Evolutionary conservation across 495 filamentous ascomycete species (phyloP), one percentile per base, ranked within the genome.

Genomic region (Xylaria flabelliformis): DNA sequence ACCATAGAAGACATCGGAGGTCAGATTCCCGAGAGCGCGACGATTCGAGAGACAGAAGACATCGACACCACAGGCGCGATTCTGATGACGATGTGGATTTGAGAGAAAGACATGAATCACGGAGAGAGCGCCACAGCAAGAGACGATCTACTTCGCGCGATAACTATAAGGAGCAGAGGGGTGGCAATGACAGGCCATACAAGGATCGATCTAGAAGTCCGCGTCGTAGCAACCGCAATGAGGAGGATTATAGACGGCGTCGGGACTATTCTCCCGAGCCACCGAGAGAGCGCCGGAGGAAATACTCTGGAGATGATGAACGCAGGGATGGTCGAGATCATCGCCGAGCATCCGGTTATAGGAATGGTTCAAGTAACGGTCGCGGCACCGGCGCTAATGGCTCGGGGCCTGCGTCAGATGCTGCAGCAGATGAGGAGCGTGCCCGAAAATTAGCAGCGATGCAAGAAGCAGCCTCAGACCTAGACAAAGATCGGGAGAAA

Each of bases 361-460:
- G 74, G 39, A 73, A 72, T 24, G 67, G 67, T 15, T 64, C 72
- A 7, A 69, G 44, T 29, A 72, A 72, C 36, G 66, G 55, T 42
- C 69, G 66, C 51, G 36, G 34, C 17, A 46, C 55, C 21, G 67
- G 71, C 9, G 21, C 3, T 1, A 59, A 64, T 13, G 61, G 62
- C 19, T 17, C 44, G 12, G 73, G 50, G 7, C n/a, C 26, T 48
- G 64, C 75, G 19, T 74, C 77, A 29, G 50, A 63, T 29, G 73
- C 79, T 44, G 79, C 82, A 12, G 77, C 77, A 2, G 82, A 85
- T 46, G 82, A 85, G 19, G 89, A 92, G 70, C 88, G 87, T 3
- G 88, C 87, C 9, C 83, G 86, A 24, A 95, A 92, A 76, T 84
- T 98, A 5, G 93, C 92, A 21, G 92, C 91, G 44, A 99, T 99